Conservation (phyloP, 2,329 filamentous ascomycete species). For the Talaromyces islandicus region DNA sequence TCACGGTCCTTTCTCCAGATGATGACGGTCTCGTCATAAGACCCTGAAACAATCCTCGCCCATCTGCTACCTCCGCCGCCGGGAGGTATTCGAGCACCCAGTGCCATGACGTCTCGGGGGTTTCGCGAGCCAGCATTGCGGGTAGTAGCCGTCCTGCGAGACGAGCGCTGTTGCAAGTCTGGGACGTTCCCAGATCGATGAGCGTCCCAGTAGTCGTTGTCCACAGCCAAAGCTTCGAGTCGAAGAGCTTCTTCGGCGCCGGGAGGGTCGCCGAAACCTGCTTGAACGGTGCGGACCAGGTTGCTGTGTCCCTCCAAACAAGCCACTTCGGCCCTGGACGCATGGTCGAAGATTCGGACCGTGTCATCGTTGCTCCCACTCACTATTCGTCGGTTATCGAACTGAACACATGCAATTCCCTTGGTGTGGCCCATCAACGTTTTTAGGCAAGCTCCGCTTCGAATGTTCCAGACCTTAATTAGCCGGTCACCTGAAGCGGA, state of each 20-base stretch:
- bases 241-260: conserved; percentile 71
- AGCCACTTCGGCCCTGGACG: conserved; percentile 80
- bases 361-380: conserved; percentile 95
- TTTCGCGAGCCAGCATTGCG: conserved; percentile 66
- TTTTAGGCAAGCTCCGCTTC: conserved; percentile 65
- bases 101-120: conserved; percentile 66
- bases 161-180: conserved; percentile 34
- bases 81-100: conserved; percentile 81
- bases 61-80: conserved; percentile 85
- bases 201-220: conserved; percentile 64
- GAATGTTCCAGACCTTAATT: conserved; percentile 93
- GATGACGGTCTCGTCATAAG: conserved; percentile 92
- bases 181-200: conserved; percentile 41
- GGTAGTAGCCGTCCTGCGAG: neutral
- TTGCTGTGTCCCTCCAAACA: conserved; percentile 75
- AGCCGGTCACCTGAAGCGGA: conserved; percentile 90
- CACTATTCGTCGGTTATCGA: conserved; percentile 86
- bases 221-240: conserved; percentile 65
- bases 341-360: conserved; percentile 88
- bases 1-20: conserved; percentile 86
- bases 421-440: conserved; percentile 85
- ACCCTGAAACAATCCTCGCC: conserved; percentile 92
- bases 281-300: conserved; percentile 89
- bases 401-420: conserved; percentile 96
- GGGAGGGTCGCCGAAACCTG: conserved; percentile 83